These are phyloP conservation scores for Pichia manshurica DNA, from an alignment of 805 yeast genomes.

Conservation along the genomic window DNA sequence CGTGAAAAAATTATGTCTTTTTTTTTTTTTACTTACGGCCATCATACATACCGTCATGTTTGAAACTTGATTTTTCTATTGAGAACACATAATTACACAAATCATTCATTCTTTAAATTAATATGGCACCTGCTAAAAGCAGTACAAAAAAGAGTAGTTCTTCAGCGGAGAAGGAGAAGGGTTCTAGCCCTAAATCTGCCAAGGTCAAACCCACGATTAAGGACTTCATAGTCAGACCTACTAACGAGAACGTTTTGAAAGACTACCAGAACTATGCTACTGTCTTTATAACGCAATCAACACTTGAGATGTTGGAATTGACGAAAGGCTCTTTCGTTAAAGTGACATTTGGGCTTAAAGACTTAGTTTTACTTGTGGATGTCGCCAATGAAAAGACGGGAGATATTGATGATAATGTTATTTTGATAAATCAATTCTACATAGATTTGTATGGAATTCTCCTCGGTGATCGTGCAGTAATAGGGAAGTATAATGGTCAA, in stretches of 20 bases:
- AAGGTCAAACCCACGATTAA: slow-evolving; percentile 17
- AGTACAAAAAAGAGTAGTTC: background rate
- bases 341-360: slow-evolving; percentile 22
- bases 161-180: background rate
- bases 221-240: slow-evolving; percentile 29
- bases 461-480: slow-evolving; percentile 31
- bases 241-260: background rate
- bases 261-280: slow-evolving; percentile 14
- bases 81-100: no score
- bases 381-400: slow-evolving; percentile 16
- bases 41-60: no score
- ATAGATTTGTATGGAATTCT: slow-evolving; percentile 20
- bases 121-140: slow-evolving; percentile 8
- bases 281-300: slow-evolving; percentile 22
- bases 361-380: slow-evolving; percentile 12
- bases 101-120: no score
- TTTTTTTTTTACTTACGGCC: no score
- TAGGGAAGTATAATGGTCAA: slow-evolving; percentile 42
- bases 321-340: slow-evolving; percentile 24
- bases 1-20: no score
- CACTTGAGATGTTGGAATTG: slow-evolving; percentile 21
- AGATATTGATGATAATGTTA: slow-evolving; percentile 25
- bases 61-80: no score
- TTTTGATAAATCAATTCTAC: slow-evolving; percentile 21
- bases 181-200: slow-evolving; percentile 7